Evolutionary conservation across 139 green algal genomes (phyloP), one percentile per base, ranked within the genome.

Genomic region (Closterium sp.): DNA sequence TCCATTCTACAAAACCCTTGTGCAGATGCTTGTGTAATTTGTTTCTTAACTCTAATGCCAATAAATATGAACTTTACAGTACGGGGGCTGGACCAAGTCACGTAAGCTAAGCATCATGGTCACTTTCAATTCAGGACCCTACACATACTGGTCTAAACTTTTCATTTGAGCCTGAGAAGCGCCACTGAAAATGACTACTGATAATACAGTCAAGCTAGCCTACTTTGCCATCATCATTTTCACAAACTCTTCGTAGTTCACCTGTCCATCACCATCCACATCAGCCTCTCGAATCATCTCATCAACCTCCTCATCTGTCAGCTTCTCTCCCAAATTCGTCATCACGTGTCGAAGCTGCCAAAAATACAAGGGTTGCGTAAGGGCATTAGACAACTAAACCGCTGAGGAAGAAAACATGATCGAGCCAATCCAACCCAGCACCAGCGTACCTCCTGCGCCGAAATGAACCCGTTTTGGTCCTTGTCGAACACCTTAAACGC

Each of bases 401-500:
- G n/a, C n/a, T n/a, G 0, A 8, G 83, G 1, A 21, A 86, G 0
- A 86, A 25, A 21, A 33, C 83, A 34, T 23, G 83, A 86, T 32
- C 30, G 25, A 86, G 30, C 30, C n/a, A 19, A 85, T n/a, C n/a
- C n/a, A 85, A 85, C 6, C n/a, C 12, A 85, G n/a, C n/a, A 85
- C 31, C 0, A 1, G 7, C 87, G 84, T 86, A 94, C 91, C 91
- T 99, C 98, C 69, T 97, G 97, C 33, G 98, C 98, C 7, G 97
- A 99, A 89, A 99, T 99, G 93, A 98, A 98, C 66, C 98, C 98
- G 94, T 99, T 99, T 90, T 98, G 97, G 93, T 99, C 98, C 95
- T 99, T 99, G 93, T 99, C 98, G 95, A 99, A 99, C 55, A 99
- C 98, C 95, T 99, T 99, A 96, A 99, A 99, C 0, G 98, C 98